Evolutionary conservation across 2,329 filamentous ascomycete genomes (phyloP).

Genomic region (Didymella pinodella): DNA sequence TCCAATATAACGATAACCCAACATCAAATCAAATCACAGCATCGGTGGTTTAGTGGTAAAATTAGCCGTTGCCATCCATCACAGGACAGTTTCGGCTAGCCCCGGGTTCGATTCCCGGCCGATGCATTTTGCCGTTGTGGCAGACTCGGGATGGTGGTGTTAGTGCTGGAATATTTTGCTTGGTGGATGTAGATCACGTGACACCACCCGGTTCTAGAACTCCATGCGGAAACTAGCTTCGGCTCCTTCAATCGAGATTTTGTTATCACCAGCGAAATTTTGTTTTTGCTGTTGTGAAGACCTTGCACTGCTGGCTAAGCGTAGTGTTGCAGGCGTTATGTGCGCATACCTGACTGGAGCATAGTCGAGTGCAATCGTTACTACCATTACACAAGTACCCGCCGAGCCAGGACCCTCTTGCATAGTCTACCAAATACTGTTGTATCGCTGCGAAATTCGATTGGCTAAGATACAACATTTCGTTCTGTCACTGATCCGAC

Average conservation of each 20-base stretch:
- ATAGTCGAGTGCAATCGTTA: background rate
- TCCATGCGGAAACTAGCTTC: too few relatives aligned
- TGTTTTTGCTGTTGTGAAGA: too few relatives aligned
- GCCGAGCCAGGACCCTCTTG: background rate
- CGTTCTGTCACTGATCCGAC: background rate
- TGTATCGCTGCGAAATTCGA: background rate
- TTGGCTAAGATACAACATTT: background rate
- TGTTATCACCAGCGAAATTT: too few relatives aligned
- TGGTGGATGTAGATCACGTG: too few relatives aligned
- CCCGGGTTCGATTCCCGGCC: background rate
- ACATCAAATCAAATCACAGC: background rate
- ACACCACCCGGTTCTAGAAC: too few relatives aligned
- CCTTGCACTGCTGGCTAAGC: too few relatives aligned
- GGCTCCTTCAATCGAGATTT: too few relatives aligned
- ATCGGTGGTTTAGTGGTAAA: background rate
- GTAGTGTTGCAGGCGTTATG: too few relatives aligned
- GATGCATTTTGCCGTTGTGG: too few relatives aligned
- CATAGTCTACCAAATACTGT: background rate
- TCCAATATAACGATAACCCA: too few relatives aligned
- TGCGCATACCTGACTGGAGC: background rate
- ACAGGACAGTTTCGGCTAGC: background rate
- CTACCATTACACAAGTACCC: background rate
- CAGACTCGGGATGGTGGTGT: too few relatives aligned
- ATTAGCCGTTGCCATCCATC: background rate
- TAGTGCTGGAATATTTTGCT: too few relatives aligned